Base-by-base conservation (phyloP, 768 basidiomycete species). In the Rhizopogon sp. region DNA sequence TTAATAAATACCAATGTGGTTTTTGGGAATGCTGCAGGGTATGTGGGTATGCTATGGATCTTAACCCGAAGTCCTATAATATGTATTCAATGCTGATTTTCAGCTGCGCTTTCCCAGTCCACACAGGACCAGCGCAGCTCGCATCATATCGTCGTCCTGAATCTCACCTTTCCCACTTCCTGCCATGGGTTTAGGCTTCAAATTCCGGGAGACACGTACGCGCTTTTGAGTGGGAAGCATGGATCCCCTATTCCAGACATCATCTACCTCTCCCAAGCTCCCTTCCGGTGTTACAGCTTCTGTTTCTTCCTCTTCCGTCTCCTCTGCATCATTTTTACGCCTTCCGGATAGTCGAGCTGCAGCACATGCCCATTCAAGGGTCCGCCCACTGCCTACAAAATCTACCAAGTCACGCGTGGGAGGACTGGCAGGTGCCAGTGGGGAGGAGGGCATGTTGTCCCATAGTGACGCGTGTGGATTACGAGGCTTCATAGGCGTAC, bases 81-180 rank as follows among this genome's bases (percentile, higher is more conserved):
- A 7, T 50, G 7, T 17, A 37, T 17, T 17, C 3, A 8, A 7
- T 31, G 17, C 13, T 35, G 13, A 35, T 14, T 35, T 9, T 49
- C 13, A 49, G 31, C 20, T 53, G 14, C 65, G 57, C 37, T 69
- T 66, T 39, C 76, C 71, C 39, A 78, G 72, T 35, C 86, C 85
- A 64, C 85, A 88, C 17, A 88, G 68, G 42, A 81, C 82, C 40
- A 86, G 70, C 28, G 87, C 87, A 22, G 85, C 87, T 57, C 79
- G 80, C 81, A 88, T 84, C 70, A 82, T 80, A 54, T 85, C 85
- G 35, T 85, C 81, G 64, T 87, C 83, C 43, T 79, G 76, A 63
- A 56, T 58, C 6, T 6, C 55, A 22, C 56, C 57, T 56, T 69
- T 63, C 25, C 22, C 46, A 0, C 14, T 50, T 43, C 10, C 37